Conservation (phyloP, 192 early-diverging fungal genomes). For the Hyaloraphidium curvatum region DNA sequence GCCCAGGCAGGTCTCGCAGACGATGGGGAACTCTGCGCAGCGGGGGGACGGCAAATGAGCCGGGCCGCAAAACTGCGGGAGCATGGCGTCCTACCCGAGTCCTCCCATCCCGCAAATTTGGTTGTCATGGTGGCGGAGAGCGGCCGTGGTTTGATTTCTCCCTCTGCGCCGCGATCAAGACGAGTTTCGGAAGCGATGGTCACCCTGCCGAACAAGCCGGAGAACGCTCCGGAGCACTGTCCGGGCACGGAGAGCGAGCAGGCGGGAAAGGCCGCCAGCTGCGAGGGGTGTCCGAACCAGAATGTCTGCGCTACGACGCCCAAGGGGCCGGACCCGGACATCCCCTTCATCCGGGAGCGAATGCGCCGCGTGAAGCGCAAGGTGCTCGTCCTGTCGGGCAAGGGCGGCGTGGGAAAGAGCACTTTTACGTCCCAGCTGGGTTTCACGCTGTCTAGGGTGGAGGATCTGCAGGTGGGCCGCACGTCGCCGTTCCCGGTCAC, state of each 20-base stretch:
- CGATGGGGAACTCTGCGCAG: conserved; percentile 35
- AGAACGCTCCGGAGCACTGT: conserved; percentile 55
- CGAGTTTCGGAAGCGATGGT: too few relatives aligned
- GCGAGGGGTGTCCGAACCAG: conserved; percentile 69
- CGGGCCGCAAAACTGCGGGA: too few relatives aligned
- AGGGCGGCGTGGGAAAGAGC: conserved; percentile 95
- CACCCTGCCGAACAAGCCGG: conserved; percentile 21
- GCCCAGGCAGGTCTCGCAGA: conserved; percentile 95
- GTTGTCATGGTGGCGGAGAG: too few relatives aligned
- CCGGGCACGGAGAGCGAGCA: conserved; percentile 43
- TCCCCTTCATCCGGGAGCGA: conserved; percentile 41
- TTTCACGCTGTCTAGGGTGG: conserved; percentile 34
- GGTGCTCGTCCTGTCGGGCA: conserved; percentile 87
- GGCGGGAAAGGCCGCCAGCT: conserved; percentile 52
- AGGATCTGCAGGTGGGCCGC: conserved; percentile 3
- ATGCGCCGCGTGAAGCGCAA: conserved; percentile 57
- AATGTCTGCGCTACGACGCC: conserved; percentile 50
- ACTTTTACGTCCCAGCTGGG: conserved; percentile 82
- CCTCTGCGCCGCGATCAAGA: too few relatives aligned
- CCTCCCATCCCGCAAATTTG: too few relatives aligned
- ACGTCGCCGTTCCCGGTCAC: too few relatives aligned
- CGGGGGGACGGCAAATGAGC: too few relatives aligned
- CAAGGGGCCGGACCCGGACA: conserved; percentile 62
- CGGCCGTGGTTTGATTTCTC: too few relatives aligned
- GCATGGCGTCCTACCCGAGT: too few relatives aligned